Evolutionary conservation across 1,284 basidiomycete genomes (phyloP), one percentile per base, ranked within the genome.

Genomic region (Takashimella tepidaria): DNA sequence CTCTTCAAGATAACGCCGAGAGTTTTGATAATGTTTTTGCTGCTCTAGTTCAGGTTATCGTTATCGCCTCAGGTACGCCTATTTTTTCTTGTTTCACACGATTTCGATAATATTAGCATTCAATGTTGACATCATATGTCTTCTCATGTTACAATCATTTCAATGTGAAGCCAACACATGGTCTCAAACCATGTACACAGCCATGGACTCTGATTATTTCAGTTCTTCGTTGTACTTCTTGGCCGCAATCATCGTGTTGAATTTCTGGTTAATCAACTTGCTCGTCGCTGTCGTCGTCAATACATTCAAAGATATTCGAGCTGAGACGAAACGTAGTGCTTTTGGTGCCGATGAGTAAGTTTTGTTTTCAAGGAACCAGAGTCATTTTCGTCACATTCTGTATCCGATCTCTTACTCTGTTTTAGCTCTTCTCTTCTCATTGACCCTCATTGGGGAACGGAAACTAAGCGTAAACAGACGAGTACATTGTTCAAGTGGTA

Each of bases 221-320:
- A 76, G 86, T 5, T 91, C 92, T 0, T 87, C 83, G 62, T 77
- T 92, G 58, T 98, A 92, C 77, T 98, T 92, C 77, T 87, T 98
- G 62, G 76, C 87, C 51, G 86, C 85, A 54, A 78, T 92, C 56
- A 77, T 95, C 59, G 82, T 95, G 10, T 80, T 95, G 61, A 93
- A 95, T 73, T 89, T 93, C 69, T 95, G 91, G 90, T 79, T 97
- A 53, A 87, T 95, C 79, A 95, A 96, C 71, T 76, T 96, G 55
- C 89, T 97, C 71, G 91, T 98, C 55, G 95, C 93, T 25, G 93
- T 98, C 43, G 96, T 98, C 63, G 92, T 92, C 43, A 91, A 92
- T 72, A 92, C 90, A 0, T 98, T 98, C 73, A 86, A 85, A 22
- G 89, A 88, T 13, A 95, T 98, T 58, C 82, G 91, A 20, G 82